Conservation (phyloP, 2,329 filamentous ascomycete species). For the Aureobasidium sp. region DNA sequence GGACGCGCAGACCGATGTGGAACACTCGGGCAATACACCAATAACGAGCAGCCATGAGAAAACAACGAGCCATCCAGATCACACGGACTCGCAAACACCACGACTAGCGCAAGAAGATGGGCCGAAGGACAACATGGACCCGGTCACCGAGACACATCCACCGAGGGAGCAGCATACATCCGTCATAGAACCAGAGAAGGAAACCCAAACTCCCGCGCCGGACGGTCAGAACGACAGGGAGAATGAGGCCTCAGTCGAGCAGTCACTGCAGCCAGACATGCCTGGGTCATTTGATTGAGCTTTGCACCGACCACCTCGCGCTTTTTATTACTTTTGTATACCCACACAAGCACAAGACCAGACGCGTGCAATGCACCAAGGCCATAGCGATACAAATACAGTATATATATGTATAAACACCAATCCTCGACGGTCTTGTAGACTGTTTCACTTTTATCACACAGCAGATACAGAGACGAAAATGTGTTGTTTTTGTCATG, state of each 20-base stretch:
- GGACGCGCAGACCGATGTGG: neutral
- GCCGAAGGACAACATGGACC: neutral
- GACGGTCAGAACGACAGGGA: neutral
- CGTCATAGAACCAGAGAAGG: neutral
- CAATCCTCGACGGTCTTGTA: neutral
- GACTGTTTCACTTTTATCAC: neutral
- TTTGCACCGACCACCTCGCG: neutral
- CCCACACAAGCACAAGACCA: neutral
- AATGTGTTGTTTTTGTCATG: no score
- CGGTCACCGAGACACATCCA: neutral
- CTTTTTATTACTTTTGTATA: neutral
- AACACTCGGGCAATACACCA: neutral
- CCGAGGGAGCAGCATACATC: neutral
- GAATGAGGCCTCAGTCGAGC: neutral
- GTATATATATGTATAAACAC: neutral
- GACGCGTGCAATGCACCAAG: neutral
- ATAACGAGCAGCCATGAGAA: neutral
- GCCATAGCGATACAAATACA: neutral
- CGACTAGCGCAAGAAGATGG: neutral
- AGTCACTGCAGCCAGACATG: constrained; percentile 6
- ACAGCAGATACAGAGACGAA: no score
- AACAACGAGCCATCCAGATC: neutral
- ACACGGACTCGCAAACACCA: neutral
- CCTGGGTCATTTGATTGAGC: constrained; percentile 8
- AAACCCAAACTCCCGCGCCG: neutral